Percentiles rank a stretch among this genome's conserved stretches.
Conservation (phyloP, 108 stramenopile species). For the Nitzschia sp. region DNA sequence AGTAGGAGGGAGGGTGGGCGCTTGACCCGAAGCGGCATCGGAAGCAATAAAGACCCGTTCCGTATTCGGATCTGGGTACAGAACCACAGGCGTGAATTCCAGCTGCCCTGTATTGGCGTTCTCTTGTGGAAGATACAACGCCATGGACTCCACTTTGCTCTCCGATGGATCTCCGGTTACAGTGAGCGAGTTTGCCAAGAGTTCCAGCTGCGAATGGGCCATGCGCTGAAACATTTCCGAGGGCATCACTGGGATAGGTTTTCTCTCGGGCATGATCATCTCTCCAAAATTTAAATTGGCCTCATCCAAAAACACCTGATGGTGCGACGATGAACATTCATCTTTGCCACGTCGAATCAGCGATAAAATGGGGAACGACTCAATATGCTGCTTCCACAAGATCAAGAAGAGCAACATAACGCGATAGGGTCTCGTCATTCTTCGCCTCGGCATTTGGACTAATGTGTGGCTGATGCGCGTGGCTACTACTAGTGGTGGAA, state of each 20-base stretch:
- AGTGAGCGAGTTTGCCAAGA: constrained; percentile 67
- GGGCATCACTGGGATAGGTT: constrained; percentile 66
- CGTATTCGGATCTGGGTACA: constrained; percentile 66
- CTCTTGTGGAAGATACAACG: constrained; percentile 83
- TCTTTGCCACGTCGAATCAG: too few relatives aligned
- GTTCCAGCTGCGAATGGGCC: constrained; percentile 78
- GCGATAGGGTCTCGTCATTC: too few relatives aligned
- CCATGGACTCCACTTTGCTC: constrained; percentile 74
- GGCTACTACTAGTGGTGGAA: too few relatives aligned
- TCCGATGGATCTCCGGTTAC: constrained; percentile 18
- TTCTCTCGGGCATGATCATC: too few relatives aligned
- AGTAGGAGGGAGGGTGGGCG: constrained; percentile 48
- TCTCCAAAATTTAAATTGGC: too few relatives aligned
- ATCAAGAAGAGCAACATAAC: too few relatives aligned
- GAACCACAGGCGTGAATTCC: constrained; percentile 77
- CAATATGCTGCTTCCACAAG: too few relatives aligned
- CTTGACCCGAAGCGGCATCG: constrained; percentile 54
- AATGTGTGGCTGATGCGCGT: too few relatives aligned
- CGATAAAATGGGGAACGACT: too few relatives aligned
- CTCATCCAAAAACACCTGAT: too few relatives aligned
- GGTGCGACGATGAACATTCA: too few relatives aligned
- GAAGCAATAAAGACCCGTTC: constrained; percentile 81
- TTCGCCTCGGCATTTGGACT: too few relatives aligned
- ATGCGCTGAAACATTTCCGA: constrained; percentile 64
- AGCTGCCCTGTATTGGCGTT: constrained; percentile 73